Evolutionary conservation across 2,329 filamentous ascomycete species (phyloP).

Genomic region (Elsinoe fawcettii): DNA sequence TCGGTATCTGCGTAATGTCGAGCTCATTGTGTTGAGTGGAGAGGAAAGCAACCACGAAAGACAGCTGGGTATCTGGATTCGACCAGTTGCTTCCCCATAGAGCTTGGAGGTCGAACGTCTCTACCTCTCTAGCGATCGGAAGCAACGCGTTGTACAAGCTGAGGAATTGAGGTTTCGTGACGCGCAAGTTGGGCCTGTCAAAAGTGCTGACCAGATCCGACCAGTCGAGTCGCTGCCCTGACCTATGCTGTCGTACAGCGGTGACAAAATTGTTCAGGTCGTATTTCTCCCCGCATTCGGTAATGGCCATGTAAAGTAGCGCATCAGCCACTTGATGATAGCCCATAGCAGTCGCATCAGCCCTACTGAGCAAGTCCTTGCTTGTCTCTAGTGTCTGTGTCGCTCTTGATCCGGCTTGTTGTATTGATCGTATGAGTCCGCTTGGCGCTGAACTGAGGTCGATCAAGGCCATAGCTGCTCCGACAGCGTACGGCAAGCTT

Average conservation of each 20-base stretch:
- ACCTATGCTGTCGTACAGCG: constrained; percentile 48
- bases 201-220: constrained; percentile 68
- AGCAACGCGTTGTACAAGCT: constrained; percentile 71
- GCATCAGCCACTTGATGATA: constrained; percentile 78
- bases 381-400: constrained; percentile 67
- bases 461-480: constrained; percentile 62
- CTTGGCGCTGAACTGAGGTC: constrained; percentile 52
- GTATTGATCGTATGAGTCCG: constrained; percentile 57
- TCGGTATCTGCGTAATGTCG: constrained; percentile 77
- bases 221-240: constrained; percentile 54
- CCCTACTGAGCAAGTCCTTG: constrained; percentile 50
- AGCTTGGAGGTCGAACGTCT: constrained; percentile 70
- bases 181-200: constrained; percentile 67
- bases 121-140: constrained; percentile 56
- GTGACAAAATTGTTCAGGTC: constrained; percentile 61
- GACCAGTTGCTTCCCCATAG: constrained; percentile 87
- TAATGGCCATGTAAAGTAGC: constrained; percentile 62
- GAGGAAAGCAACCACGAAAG: constrained; percentile 84
- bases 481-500: constrained; percentile 60
- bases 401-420: constrained; percentile 64
- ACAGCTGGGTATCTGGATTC: constrained; percentile 77
- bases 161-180: constrained; percentile 74
- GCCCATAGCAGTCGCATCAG: constrained; percentile 57
- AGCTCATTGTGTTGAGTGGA: constrained; percentile 67
- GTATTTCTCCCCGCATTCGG: constrained; percentile 53